These are phyloP conservation scores for Sugiyamaella chiloensis DNA, from an alignment of 805 yeast species.

Conservation along the genomic window DNA sequence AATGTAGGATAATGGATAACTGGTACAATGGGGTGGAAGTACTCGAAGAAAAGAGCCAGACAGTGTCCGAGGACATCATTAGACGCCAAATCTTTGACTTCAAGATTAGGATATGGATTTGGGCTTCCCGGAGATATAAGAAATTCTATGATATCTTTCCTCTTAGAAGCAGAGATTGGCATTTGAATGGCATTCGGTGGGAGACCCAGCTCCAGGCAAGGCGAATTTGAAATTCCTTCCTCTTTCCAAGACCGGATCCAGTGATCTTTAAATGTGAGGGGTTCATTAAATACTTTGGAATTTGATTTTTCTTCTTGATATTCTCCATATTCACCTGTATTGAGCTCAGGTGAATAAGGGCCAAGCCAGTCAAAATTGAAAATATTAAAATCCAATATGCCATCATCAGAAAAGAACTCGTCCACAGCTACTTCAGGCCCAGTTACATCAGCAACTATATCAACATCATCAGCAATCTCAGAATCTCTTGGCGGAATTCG, in stretches of 20 bases:
- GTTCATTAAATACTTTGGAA: not conserved
- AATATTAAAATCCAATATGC: not conserved
- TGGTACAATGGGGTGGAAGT: slow-evolving; percentile 1
- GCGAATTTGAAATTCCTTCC: not conserved
- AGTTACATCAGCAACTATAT: not conserved
- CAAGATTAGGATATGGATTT: not conserved
- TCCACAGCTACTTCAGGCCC: not conserved
- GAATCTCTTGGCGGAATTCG: too few relatives aligned
- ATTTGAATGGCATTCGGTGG: not conserved
- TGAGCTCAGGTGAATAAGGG: not conserved
- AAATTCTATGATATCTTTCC: not conserved
- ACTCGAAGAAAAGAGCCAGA: not conserved
- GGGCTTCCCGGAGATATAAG: not conserved
- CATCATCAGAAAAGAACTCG: not conserved
- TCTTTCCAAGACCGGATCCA: not conserved
- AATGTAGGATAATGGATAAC: slow-evolving; percentile 1
- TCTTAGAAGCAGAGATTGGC: not conserved
- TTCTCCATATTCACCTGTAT: not conserved
- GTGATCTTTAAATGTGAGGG: slow-evolving; percentile 1
- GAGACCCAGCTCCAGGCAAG: not conserved
- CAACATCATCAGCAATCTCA: not conserved
- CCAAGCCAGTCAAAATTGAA: slow-evolving; percentile 1
- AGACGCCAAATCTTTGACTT: not conserved
- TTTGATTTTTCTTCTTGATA: not conserved
- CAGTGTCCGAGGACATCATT: not conserved